Conservation (phyloP, 345 rosid genomes). For the Jatropha curcas region DNA sequence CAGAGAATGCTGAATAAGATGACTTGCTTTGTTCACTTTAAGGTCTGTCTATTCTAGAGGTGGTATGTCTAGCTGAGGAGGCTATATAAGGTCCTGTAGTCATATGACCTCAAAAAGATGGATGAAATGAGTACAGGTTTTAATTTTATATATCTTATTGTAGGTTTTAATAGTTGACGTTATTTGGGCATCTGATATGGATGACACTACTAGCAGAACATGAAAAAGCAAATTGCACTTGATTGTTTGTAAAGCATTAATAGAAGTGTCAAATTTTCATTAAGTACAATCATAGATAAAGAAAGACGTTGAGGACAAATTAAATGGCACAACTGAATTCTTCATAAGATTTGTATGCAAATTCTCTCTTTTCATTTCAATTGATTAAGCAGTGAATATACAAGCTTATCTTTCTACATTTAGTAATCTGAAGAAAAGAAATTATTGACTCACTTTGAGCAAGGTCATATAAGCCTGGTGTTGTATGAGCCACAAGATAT, state of each 20-base stretch:
- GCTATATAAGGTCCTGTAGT: too few species aligned
- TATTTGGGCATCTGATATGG: too few species aligned
- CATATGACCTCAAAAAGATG: too few species aligned
- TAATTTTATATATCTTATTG: too few species aligned
- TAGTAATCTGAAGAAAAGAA: conserved; percentile 10
- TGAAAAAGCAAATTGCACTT: neutral
- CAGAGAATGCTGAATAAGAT: too few species aligned
- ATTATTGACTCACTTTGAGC: conserved; percentile 12
- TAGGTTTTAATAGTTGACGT: too few species aligned
- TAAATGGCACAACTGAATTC: neutral
- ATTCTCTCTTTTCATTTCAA: neutral
- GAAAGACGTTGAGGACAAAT: neutral
- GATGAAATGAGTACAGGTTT: too few species aligned
- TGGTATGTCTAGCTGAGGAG: too few species aligned
- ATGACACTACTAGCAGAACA: neutral
- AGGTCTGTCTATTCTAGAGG: too few species aligned
- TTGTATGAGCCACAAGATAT: conserved; percentile 60
- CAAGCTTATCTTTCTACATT: neutral
- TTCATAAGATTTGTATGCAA: neutral
- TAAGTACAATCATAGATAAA: neutral
- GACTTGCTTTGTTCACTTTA: too few species aligned
- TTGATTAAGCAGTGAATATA: neutral
- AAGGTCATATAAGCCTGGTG: conserved; percentile 51
- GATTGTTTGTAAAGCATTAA: neutral
- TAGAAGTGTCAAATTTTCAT: neutral